Conservation (phyloP, 2,329 filamentous ascomycete species). For the Fusarium goolgardi region DNA sequence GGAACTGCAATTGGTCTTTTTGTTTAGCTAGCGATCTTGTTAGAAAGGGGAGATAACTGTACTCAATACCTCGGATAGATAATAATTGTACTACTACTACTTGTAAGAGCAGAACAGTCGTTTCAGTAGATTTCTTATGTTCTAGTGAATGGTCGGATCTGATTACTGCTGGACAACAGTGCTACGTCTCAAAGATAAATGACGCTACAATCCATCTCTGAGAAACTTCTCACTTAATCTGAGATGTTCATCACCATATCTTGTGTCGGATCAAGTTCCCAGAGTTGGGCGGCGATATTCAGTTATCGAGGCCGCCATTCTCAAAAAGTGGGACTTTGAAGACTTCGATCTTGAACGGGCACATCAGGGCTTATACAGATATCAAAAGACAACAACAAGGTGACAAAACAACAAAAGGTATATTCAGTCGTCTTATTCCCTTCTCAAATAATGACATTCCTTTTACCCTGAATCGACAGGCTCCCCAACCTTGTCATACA, state of each 20-base stretch:
- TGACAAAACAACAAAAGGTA: not conserved
- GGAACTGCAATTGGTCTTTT: slow-evolving; percentile 11
- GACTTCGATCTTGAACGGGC: slow-evolving; percentile 33
- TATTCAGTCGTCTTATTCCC: fast-evolving
- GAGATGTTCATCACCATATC: no score
- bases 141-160: not conserved
- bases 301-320: slow-evolving; percentile 47
- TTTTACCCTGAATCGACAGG: fast-evolving
- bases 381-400: not conserved
- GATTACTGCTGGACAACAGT: not conserved
- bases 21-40: slow-evolving; percentile 20
- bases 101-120: slow-evolving; percentile 7
- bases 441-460: fast-evolving
- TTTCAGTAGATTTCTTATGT: not conserved
- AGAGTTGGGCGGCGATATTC: slow-evolving; percentile 36
- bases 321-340: slow-evolving; percentile 42
- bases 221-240: no score
- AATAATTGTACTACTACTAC: slow-evolving; percentile 41
- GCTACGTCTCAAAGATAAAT: not conserved
- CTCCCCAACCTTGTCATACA: not conserved
- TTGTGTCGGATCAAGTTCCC: not conserved
- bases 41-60: slow-evolving; percentile 33
- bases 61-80: slow-evolving; percentile 41
- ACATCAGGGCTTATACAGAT: not conserved
- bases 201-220: not conserved